Evolutionary conservation across 2,329 filamentous ascomycete species (phyloP), one percentile per base, ranked within the genome.

Genomic region (Ceratocystis huliohia): DNA sequence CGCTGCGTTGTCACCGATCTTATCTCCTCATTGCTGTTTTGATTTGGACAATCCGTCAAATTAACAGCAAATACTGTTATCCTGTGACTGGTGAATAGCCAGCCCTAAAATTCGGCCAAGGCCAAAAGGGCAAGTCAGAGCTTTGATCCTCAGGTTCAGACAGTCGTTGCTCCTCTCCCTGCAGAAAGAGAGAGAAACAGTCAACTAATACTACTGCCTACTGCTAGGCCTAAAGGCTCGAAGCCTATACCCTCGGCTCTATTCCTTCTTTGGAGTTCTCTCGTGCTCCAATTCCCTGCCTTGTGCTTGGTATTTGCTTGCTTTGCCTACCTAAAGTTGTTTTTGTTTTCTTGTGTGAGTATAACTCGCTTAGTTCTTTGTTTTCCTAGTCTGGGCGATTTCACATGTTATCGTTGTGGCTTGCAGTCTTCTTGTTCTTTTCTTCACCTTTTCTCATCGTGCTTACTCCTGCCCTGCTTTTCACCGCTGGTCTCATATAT

Each of bases 201-300:
- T 41, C 37, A 41, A 41, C 13, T 41, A 41, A 41, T 41, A 41
- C 37, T 4, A 13, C 10, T 41, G 37, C 37, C 37, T 4, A 13
- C 10, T 41, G 37, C 37, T 41, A 41, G 13, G 37, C 10, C 10
- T 15, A 41, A 15, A 41, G 10, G 37, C 37, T 41, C 37, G 37
- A 41, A 20, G 25, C 48, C 48, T 59, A 37, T 59, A 30, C 56
- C 56, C 56, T 59, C 56, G 28, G 56, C 56, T 59, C 56, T 30
- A 59, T 59, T 59, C 56, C 56, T 59, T 59, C 56, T 33, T 30
- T 37, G 28, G 56, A 59, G 56, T n/a, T 59, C 56, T 5, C 56
- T 59, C n/a, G 8, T 56, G 4, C 30, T 15, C 56, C 33, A 28
- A 6, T 59, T 37, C 56, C 56, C 56, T 37, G 28, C 17, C 20